A percentile compares a stretch with the other conserved stretches of the same genome.
phyloP scores from a whole-genome alignment of 768 basidiomycete species.

The Termitomyces sp. region DNA sequence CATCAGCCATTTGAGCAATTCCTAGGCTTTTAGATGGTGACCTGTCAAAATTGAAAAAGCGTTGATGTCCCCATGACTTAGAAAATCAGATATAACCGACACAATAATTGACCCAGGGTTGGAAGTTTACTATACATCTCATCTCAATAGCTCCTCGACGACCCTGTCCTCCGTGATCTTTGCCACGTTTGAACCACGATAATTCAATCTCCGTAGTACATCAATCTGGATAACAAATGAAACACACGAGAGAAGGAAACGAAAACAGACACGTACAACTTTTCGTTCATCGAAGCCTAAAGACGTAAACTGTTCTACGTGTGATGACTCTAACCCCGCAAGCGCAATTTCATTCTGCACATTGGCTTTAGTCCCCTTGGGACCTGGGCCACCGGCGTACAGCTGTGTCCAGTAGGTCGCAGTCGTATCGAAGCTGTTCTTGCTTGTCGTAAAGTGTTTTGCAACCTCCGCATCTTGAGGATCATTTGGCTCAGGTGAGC shows the following conservation, averaged over 20 bases:
- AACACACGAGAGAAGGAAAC: constrained; percentile 1
- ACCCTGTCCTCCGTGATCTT: constrained; percentile 81
- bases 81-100: neutral
- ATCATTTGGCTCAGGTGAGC: constrained; percentile 92
- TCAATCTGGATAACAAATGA: constrained; percentile 57
- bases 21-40: neutral
- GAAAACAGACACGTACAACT: constrained; percentile 61
- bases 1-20: neutral
- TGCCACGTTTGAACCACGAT: constrained; percentile 76
- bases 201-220: constrained; percentile 83
- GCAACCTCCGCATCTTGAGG: constrained; percentile 98
- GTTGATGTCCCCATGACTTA: neutral
- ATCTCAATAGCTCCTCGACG: constrained; percentile 82
- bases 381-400: constrained; percentile 75
- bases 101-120: neutral
- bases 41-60: neutral
- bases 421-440: constrained; percentile 84
- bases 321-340: constrained; percentile 79
- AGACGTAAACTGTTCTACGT: constrained; percentile 80
- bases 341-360: constrained; percentile 57
- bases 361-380: constrained; percentile 48
- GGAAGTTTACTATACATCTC: constrained; percentile 11
- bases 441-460: constrained; percentile 92
- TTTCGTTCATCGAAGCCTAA: constrained; percentile 81
- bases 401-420: constrained; percentile 92